Conservation (phyloP, 495 filamentous ascomycete species). For the Hypoxylon subgilvum region DNA sequence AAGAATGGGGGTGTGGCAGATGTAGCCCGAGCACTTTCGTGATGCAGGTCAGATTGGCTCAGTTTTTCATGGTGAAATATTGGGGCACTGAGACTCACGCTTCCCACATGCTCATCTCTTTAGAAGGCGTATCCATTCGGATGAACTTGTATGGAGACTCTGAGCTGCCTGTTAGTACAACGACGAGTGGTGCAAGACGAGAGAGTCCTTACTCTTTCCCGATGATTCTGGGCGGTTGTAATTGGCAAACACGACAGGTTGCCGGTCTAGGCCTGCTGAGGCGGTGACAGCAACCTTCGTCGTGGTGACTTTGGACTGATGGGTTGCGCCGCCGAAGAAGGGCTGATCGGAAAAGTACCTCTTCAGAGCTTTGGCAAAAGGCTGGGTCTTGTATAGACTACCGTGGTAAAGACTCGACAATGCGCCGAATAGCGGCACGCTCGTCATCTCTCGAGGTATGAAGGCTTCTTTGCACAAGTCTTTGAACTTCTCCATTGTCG, state of each 20-base stretch:
- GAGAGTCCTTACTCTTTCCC: constrained; percentile 11
- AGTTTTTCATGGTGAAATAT: neutral
- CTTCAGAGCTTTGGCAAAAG: constrained; percentile 45
- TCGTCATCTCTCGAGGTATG: constrained; percentile 44
- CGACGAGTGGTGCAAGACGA: neutral
- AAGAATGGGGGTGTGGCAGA: constrained; percentile 58
- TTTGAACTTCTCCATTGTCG: constrained; percentile 52
- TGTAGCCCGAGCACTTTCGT: constrained; percentile 50
- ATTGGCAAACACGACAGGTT: constrained; percentile 56
- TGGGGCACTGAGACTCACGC: constrained; percentile 44
- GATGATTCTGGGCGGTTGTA: constrained; percentile 52
- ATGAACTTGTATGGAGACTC: constrained; percentile 50
- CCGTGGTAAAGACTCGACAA: constrained; percentile 46
- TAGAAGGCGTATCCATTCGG: constrained; percentile 48
- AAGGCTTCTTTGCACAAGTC: constrained; percentile 53
- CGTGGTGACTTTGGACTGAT: constrained; percentile 32
- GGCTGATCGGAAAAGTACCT: constrained; percentile 39
- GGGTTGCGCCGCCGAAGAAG: constrained; percentile 48
- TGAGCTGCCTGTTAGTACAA: constrained; percentile 1
- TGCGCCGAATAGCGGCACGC: constrained; percentile 43
- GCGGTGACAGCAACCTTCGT: constrained; percentile 58
- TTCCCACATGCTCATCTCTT: constrained; percentile 61
- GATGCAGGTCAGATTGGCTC: constrained; percentile 22
- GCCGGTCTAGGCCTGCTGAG: constrained; percentile 45
- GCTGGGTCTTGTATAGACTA: constrained; percentile 51